Base-by-base conservation (phyloP, 2,329 filamentous ascomycete species). In the Aspergillus fumigatus region DNA sequence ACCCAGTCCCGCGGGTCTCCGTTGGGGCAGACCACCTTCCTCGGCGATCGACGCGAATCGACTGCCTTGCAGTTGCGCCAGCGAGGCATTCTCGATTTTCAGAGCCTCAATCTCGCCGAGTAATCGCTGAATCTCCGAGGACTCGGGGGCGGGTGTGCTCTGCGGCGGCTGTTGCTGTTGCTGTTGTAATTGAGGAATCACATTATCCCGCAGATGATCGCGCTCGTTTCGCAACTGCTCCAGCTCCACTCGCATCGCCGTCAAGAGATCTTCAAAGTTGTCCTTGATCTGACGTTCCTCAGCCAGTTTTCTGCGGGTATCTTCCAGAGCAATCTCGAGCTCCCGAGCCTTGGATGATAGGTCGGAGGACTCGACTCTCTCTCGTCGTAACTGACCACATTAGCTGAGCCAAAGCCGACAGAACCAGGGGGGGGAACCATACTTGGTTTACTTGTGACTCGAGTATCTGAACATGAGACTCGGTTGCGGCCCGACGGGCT, bases 211-310 rank as follows among this genome's bases (percentile, higher is more conserved):
- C 17, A 97, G 83, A 21, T 70, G 65, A 73, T 99, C 94, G 52
- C 92, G 86, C 75, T 99, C 92, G 64, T 94, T 92, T 58, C 89
- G 84, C 53, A 92, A 85, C 63, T 86, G 88, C 66, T 92, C 84
- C 14, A 97, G 80, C 70, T 99, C 92, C 25, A 86, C 84, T 65
- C 89, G 88, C 64, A 97, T 86, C 4, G 90, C 93, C 6, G 87
- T 85, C 48, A 97, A 81, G 47, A 99, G 82, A 71, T 97, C 92
- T 75, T 97, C 92, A 66, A 97, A 95, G 71, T 95, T 97, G 68
- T 90, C 87, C 73, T 96, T 97, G 65, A 89, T 86, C 71, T 90
- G 84, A 55, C 89, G 84, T 75, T 99, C 94, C 69, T 97, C 92
- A 0, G 84, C 81, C 48, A 99, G 80, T 63, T 90, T 88, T 65